Evolutionary conservation across 495 filamentous ascomycete species (phyloP), one percentile per base, ranked within the genome.

Genomic region (Hypomontagnella monticulosa): DNA sequence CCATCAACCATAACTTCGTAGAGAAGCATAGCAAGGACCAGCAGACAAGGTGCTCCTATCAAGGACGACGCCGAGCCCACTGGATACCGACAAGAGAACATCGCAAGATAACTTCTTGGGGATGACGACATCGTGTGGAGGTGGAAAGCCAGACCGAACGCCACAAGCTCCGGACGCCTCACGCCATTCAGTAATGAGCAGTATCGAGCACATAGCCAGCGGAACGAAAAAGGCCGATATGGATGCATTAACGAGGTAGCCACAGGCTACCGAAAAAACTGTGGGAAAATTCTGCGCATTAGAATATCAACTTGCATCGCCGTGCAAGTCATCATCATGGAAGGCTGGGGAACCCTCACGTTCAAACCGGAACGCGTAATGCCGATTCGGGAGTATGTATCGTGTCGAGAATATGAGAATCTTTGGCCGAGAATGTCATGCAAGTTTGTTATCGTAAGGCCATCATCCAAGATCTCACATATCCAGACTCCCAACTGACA

Each of bases 381-480:
- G 42, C 23, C 14, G 41, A 66, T 60, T 38, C 55, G 51, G 44
- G 16, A 27, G 23, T 2, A 27, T 27, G 23, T 6, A 27, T 27
- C 23, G 6, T 27, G 23, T 36, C 48, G 54, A 65, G 57, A 57
- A 38, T 61, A 63, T 64, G 47, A 46, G 27, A 54, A 41, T 71
- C 54, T 32, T 71, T 11, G 53, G 65, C 59, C 57, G 69, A 59
- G 54, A 60, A 55, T 41, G 48, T 72, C 66, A 66, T 67, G 32
- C 58, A 68, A 71, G 58, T 55, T 27, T 51, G 16, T 30, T 53
- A 61, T 70, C 71, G 50, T 71, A 51, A 67, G 62, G 62, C 69
- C 65, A 46, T 55, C 71, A 73, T 73, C 71, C 71, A 73, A 71
- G 60, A 57, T 50, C 62, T 61, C 59, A 57, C 50, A 63, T 73